These are phyloP conservation scores for Artomyces pyxidatus DNA, from an alignment of 768 basidiomycete species.

Conservation along the genomic window DNA sequence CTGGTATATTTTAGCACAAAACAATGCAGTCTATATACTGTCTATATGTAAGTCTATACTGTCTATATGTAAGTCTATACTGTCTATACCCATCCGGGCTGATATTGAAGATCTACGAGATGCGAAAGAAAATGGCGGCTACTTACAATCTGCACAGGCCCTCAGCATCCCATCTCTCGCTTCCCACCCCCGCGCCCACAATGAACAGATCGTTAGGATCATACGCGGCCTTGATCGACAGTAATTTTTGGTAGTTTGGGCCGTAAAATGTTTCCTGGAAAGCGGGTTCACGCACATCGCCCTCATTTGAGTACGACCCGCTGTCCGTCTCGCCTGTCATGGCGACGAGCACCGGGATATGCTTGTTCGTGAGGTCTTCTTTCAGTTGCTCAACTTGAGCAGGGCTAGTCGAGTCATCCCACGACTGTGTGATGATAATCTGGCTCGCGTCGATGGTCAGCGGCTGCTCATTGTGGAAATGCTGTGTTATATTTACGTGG, in stretches of 20 bases:
- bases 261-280: conserved; percentile 11
- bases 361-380: background rate
- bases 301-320: conserved; percentile 13
- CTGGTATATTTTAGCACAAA: no score
- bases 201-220: conserved; percentile 8
- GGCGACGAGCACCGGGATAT: conserved; percentile 5
- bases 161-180: conserved; percentile 9
- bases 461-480: background rate
- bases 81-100: no score
- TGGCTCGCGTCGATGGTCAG: background rate
- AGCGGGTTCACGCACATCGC: conserved; percentile 11
- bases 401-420: background rate
- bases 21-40: no score
- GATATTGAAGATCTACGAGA: no score
- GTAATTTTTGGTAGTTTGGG: background rate
- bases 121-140: no score
- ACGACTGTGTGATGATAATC: background rate
- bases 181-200: conserved; percentile 12
- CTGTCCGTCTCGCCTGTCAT: conserved; percentile 6
- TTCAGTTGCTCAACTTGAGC: background rate
- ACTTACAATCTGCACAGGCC: background rate
- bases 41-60: no score
- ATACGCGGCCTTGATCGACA: background rate
- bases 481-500: conserved; percentile 21
- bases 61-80: no score